These are phyloP conservation scores for Leucosporidium scottii DNA, from an alignment of 768 basidiomycete species.

Conservation along the genomic window DNA sequence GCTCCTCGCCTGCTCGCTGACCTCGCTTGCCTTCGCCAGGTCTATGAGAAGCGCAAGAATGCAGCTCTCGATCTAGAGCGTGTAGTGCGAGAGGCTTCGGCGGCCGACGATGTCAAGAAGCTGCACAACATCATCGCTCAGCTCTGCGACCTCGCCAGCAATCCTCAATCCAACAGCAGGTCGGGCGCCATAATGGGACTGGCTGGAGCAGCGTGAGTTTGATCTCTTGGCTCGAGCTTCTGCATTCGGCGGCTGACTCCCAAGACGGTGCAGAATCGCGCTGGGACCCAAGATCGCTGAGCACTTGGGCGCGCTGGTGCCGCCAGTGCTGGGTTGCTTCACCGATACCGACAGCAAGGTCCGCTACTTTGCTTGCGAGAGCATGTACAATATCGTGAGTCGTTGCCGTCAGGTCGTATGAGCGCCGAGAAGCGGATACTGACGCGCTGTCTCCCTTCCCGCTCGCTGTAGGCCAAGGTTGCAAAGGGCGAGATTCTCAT, in stretches of 20 bases:
- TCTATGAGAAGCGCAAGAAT: slow-evolving; percentile 43
- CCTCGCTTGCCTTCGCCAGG: neutral
- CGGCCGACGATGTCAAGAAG: slow-evolving; percentile 68
- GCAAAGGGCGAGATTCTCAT: slow-evolving; percentile 94
- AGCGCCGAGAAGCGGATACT: slow-evolving; percentile 7
- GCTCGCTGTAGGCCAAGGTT: slow-evolving; percentile 48
- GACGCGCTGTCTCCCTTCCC: slow-evolving; percentile 1
- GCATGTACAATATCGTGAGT: slow-evolving; percentile 94
- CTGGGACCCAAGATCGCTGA: slow-evolving; percentile 77
- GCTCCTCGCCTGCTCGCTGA: too few relatives aligned
- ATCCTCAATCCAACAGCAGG: slow-evolving; percentile 59
- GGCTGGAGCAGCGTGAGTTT: slow-evolving; percentile 69
- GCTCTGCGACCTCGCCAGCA: slow-evolving; percentile 83
- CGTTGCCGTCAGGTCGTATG: neutral
- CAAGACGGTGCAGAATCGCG: slow-evolving; percentile 54
- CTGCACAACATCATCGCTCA: slow-evolving; percentile 87
- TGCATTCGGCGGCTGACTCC: too few relatives aligned
- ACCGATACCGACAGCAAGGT: slow-evolving; percentile 90
- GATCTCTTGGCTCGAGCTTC: too few relatives aligned
- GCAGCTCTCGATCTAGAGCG: slow-evolving; percentile 91
- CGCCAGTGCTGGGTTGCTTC: slow-evolving; percentile 82
- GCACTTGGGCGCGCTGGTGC: slow-evolving; percentile 88
- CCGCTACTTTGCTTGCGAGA: slow-evolving; percentile 95
- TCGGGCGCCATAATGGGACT: slow-evolving; percentile 95
- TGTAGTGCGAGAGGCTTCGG: slow-evolving; percentile 71